These are phyloP conservation scores for Colletotrichum spaethianum DNA, from an alignment of 2,329 filamentous ascomycete genomes.

Conservation along the genomic window DNA sequence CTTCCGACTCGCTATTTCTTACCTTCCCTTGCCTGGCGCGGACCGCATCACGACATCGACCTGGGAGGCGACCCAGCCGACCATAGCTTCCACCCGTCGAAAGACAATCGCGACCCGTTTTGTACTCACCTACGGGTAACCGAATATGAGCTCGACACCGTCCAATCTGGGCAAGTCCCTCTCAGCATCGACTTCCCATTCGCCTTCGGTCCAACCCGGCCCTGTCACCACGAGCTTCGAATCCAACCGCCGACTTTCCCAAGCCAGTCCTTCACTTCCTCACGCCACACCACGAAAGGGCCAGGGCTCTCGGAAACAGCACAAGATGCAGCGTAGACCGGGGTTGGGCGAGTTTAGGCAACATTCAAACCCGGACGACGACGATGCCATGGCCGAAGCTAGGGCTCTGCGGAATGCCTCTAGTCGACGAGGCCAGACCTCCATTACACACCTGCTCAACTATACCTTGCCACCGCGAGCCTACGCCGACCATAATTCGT, in stretches of 20 bases:
- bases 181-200: slow-evolving; percentile 58
- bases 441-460: slow-evolving; percentile 96
- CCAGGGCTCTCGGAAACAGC: slow-evolving; percentile 84
- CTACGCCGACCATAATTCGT: slow-evolving; percentile 67
- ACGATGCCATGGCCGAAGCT: slow-evolving; percentile 90
- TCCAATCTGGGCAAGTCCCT: slow-evolving; percentile 67
- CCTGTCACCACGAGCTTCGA: slow-evolving; percentile 65
- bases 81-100: slow-evolving; percentile 20
- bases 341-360: slow-evolving; percentile 56
- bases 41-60: slow-evolving; percentile 33
- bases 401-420: slow-evolving; percentile 69
- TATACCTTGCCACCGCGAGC: slow-evolving; percentile 86
- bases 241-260: slow-evolving; percentile 62
- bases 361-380: slow-evolving; percentile 71
- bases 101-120: slow-evolving; percentile 7
- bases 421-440: slow-evolving; percentile 92
- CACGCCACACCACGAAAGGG: slow-evolving; percentile 76
- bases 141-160: slow-evolving; percentile 49
- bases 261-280: slow-evolving; percentile 51
- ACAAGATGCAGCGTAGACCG: slow-evolving; percentile 85
- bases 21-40: not conserved
- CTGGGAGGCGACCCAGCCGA: not conserved
- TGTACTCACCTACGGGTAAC: slow-evolving; percentile 25
- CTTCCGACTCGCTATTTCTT: not conserved
- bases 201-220: slow-evolving; percentile 56